Evolutionary conservation across 2,329 filamentous ascomycete genomes (phyloP).

Genomic region (Tolypocladium capitatum): DNA sequence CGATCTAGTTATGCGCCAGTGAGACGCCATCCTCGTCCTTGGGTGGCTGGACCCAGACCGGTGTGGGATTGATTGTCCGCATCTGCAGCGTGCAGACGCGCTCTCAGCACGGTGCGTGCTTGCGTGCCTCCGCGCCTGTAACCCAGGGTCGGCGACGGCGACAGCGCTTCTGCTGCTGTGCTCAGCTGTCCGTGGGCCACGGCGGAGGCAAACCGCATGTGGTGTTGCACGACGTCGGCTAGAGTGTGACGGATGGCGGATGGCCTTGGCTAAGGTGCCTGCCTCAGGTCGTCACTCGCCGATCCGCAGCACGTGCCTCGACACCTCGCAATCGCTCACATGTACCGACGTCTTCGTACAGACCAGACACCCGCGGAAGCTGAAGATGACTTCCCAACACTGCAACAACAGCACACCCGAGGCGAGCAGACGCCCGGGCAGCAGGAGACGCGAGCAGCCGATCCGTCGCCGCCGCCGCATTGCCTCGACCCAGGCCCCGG

Average conservation of each 20-base stretch:
- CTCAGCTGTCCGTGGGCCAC: slow-evolving; percentile 1
- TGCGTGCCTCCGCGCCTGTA: background rate
- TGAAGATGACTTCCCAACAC: background rate
- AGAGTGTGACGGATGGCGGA: background rate
- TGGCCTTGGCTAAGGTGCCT: background rate
- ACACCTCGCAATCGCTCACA: background rate
- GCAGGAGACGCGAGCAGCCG: background rate
- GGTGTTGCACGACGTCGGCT: background rate
- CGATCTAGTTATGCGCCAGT: background rate
- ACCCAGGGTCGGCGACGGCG: background rate
- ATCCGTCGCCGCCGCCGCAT: background rate
- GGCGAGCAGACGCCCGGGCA: background rate
- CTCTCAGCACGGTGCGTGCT: background rate
- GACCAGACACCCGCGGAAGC: background rate
- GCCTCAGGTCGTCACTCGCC: background rate
- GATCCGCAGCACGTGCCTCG: background rate
- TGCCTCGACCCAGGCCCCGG: background rate
- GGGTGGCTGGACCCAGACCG: slow-evolving; percentile 2
- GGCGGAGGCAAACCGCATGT: background rate
- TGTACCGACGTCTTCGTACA: background rate
- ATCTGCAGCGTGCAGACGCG: background rate
- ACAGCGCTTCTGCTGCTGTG: background rate
- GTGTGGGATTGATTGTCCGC: background rate
- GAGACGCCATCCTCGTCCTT: background rate
- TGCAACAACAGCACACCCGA: background rate